phyloP scores from a whole-genome alignment of 352 stramenopile genomes.

The Sclerospora graminicola region DNA sequence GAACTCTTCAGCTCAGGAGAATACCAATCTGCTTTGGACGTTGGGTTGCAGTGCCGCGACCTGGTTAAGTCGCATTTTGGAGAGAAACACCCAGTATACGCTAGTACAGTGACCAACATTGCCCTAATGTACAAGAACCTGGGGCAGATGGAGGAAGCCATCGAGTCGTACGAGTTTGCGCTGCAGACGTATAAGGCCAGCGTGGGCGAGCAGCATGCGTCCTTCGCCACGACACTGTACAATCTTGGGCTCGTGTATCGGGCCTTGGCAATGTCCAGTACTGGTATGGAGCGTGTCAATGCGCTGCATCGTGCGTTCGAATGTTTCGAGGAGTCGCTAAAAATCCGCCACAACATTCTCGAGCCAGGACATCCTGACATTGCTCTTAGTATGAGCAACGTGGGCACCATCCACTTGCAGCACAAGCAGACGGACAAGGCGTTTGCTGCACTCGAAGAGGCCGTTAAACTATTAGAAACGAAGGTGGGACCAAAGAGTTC shows the following conservation, averaged over 20 bases:
- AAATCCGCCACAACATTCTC: constrained; percentile 57
- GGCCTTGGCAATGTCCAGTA: constrained; percentile 36
- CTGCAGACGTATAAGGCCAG: constrained; percentile 72
- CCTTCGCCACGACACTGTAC: constrained; percentile 75
- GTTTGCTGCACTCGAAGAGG: constrained; percentile 47
- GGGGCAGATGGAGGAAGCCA: constrained; percentile 57
- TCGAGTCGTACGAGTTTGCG: constrained; percentile 75
- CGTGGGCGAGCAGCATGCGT: constrained; percentile 73
- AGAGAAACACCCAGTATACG: constrained; percentile 68
- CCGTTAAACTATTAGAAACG: constrained; percentile 43
- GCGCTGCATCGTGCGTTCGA: constrained; percentile 58
- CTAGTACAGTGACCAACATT: constrained; percentile 81
- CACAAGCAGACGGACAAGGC: constrained; percentile 71
- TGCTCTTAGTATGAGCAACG: constrained; percentile 69
- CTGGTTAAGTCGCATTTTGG: constrained; percentile 65
- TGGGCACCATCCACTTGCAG: constrained; percentile 74
- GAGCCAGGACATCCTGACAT: constrained; percentile 71
- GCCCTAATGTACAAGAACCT: constrained; percentile 85
- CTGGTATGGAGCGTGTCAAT: constrained; percentile 60
- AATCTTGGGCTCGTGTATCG: constrained; percentile 75
- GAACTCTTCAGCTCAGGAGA: constrained; percentile 35
- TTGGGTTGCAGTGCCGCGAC: constrained; percentile 59
- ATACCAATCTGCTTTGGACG: constrained; percentile 55
- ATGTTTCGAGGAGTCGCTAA: constrained; percentile 71
- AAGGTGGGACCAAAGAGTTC: constrained; percentile 45